phyloP scores from a whole-genome alignment of 73 alveolate species.

The Blepharisma stoltei region DNA sequence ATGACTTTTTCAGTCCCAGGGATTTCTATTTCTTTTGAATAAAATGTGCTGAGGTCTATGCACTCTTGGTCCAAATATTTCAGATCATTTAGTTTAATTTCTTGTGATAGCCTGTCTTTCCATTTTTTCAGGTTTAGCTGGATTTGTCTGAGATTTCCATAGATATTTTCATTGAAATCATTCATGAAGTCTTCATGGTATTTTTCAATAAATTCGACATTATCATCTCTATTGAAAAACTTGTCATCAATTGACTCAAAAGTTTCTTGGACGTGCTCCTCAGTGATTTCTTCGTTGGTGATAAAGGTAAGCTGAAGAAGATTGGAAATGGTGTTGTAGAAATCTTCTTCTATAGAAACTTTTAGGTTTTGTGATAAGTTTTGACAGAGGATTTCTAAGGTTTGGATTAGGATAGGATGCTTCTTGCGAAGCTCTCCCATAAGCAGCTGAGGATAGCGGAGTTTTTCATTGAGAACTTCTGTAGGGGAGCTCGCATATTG shows the following conservation, averaged over 20 bases:
- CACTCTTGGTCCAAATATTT: conserved; percentile 24
- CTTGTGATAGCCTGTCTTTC: neutral
- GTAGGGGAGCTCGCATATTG: too few relatives aligned
- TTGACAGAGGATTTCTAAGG: conserved; percentile 15
- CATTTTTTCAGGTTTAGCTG: neutral
- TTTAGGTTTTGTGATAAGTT: neutral
- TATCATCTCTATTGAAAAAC: neutral
- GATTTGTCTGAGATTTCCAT: neutral
- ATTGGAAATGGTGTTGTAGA: neutral
- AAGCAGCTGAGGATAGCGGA: too few relatives aligned
- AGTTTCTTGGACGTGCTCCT: neutral
- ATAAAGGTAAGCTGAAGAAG: neutral
- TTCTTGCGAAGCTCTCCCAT: neutral
- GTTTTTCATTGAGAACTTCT: too few relatives aligned
- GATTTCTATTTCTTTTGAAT: conserved; percentile 19
- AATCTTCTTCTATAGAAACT: neutral
- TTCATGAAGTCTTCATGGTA: neutral
- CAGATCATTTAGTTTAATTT: neutral
- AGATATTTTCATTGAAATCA: neutral
- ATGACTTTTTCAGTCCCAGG: neutral
- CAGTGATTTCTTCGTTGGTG: neutral
- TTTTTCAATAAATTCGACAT: neutral
- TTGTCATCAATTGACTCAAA: neutral
- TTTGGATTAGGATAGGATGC: neutral
- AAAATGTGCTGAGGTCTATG: neutral